Evolutionary conservation across 129 eudicot species (phyloP), one percentile per base, ranked within the genome.

Genomic region (Rutidosis leptorrhynchoides): DNA sequence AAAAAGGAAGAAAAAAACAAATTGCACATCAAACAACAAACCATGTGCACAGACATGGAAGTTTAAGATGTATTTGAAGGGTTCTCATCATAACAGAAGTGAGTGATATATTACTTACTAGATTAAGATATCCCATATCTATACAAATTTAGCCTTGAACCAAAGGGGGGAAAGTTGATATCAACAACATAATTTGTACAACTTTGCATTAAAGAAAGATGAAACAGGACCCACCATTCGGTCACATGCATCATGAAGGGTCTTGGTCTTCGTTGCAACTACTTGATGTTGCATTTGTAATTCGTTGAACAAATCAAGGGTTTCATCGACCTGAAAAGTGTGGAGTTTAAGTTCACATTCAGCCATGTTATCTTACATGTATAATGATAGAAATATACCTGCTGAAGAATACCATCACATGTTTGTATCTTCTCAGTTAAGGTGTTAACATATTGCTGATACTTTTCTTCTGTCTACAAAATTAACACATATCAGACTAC

Each of bases 231-330:
- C 62, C 65, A 93, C 98, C 98, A 93, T 64, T 77, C 96, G 77
- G 61, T 93, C 98, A 62, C 98, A 93, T 71, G 96, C 98, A 82
- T 93, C 98, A 77, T 88, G 98, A 65, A 93, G 96, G 27, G 98
- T 88, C 80, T 88, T 93, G 60, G 98, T 93, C 78, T 93, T 93
- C 51, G 89, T 88, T 70, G 95, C 95, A 37, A 93, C 98, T 55
- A 92, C 95, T 72, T 93, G 89, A 88, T 93, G 98, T 76, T 93
- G 98, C 80, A 82, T 77, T 73, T 93, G 96, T 65, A 93, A 83
- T 45, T 88, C 98, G 78, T 86, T 81, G 76, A 93, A 93, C 65
- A 93, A 69, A 53, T 93, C 98, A 74, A 93, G 95, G 67, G 98
- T 93, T 78, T 93, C 95, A 58, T 93, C 98, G 81, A 93, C 98